Evolutionary conservation across 345 rosid genomes (phyloP).

Genomic region (Mangifera indica): DNA sequence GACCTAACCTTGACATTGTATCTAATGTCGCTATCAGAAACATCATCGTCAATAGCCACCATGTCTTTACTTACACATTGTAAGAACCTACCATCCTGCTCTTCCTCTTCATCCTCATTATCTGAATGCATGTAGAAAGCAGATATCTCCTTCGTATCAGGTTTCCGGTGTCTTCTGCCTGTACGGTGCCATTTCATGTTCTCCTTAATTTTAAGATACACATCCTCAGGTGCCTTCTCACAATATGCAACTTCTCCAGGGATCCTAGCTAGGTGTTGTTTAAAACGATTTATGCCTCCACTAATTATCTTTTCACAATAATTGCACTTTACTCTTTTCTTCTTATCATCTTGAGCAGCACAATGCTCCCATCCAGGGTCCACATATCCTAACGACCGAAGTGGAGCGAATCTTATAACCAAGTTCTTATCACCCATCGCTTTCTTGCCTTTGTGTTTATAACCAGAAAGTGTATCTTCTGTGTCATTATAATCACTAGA

Average conservation of each 20-base stretch:
- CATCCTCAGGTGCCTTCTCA: slow-evolving; percentile 70
- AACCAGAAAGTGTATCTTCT: slow-evolving; percentile 33
- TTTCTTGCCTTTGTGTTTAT: slow-evolving; percentile 52
- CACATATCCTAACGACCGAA: slow-evolving; percentile 68
- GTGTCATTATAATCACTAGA: slow-evolving; percentile 38
- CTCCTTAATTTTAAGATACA: slow-evolving; percentile 67
- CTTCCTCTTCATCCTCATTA: slow-evolving; percentile 56
- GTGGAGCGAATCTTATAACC: slow-evolving; percentile 38
- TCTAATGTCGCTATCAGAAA: slow-evolving; percentile 45
- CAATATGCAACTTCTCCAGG: slow-evolving; percentile 81
- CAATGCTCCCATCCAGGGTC: slow-evolving; percentile 91
- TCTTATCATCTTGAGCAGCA: slow-evolving; percentile 74
- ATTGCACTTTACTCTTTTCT: slow-evolving; percentile 73
- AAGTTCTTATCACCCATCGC: slow-evolving; percentile 45
- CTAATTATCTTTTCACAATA: slow-evolving; percentile 69
- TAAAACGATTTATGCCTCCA: slow-evolving; percentile 80
- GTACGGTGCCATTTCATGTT: slow-evolving; percentile 82
- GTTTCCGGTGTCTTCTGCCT: slow-evolving; percentile 57
- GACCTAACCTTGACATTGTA: slow-evolving; percentile 38
- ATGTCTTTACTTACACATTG: slow-evolving; percentile 46
- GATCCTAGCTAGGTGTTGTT: slow-evolving; percentile 79
- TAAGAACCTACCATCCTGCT: slow-evolving; percentile 39
- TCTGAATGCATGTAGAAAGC: slow-evolving; percentile 44
- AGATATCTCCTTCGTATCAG: slow-evolving; percentile 47
- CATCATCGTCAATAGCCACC: slow-evolving; percentile 45